A percentile compares a stretch with the other conserved stretches of the same genome.
Evolutionary conservation across 345 rosid genomes (phyloP).

Genomic region (Syzygium aqueum): DNA sequence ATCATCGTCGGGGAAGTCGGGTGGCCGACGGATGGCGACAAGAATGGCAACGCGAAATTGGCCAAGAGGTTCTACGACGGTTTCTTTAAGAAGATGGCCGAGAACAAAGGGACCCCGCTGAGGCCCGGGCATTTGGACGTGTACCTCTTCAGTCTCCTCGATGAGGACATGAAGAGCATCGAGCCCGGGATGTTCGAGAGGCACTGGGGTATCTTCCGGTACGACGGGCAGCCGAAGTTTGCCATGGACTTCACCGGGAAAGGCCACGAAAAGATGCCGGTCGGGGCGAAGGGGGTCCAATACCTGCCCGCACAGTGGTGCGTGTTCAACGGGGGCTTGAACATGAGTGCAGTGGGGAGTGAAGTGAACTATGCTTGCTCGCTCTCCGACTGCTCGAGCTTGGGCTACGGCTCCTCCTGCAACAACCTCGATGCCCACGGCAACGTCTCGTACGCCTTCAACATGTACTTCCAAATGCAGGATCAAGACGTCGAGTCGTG

Average conservation of each 20-base stretch:
- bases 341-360: not conserved
- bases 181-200: constrained; percentile 73
- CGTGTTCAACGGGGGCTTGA: constrained; percentile 14
- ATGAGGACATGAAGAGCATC: constrained; percentile 71
- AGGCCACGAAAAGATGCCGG: constrained; percentile 34
- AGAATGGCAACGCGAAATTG: constrained; percentile 10
- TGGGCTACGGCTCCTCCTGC: constrained; percentile 36
- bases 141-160: constrained; percentile 59
- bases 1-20: constrained; percentile 89
- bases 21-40: constrained; percentile 80
- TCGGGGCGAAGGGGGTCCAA: constrained; percentile 51
- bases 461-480: constrained; percentile 51
- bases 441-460: constrained; percentile 64
- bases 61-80: constrained; percentile 72
- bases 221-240: constrained; percentile 69
- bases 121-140: constrained; percentile 44
- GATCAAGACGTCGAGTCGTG: constrained; percentile 56
- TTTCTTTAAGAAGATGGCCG: constrained; percentile 42
- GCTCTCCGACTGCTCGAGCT: constrained; percentile 44
- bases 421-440: constrained; percentile 7
- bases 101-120: constrained; percentile 52
- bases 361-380: constrained; percentile 46
- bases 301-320: constrained; percentile 65
- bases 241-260: constrained; percentile 54
- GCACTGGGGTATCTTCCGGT: constrained; percentile 86